Conservation (phyloP, 2,329 filamentous ascomycete genomes). For the Aspergillus sp. region DNA sequence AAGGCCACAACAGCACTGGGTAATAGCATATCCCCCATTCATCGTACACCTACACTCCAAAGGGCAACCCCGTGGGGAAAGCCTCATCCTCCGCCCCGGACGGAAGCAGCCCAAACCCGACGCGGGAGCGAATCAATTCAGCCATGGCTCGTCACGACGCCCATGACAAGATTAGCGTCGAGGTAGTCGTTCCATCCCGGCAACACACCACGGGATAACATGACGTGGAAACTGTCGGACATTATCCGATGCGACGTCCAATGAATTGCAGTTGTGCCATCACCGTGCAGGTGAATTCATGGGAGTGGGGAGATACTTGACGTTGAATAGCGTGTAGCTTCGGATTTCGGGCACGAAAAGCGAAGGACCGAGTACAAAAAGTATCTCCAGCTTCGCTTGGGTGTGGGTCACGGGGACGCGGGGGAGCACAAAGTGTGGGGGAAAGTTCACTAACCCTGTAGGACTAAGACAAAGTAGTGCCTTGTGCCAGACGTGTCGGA, state of each 20-base stretch:
- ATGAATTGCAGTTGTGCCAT: slow-evolving; percentile 13
- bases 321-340: slow-evolving; percentile 15
- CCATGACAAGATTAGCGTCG: neutral
- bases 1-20: neutral
- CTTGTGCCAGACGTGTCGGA: slow-evolving; percentile 22
- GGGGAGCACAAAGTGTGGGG: neutral
- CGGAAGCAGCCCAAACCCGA: slow-evolving; percentile 17
- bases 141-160: neutral
- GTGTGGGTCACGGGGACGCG: neutral
- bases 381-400: neutral
- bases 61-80: slow-evolving; percentile 30
- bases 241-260: slow-evolving; percentile 23
- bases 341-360: slow-evolving; percentile 26
- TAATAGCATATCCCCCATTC: neutral
- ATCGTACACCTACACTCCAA: neutral
- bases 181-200: neutral
- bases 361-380: slow-evolving; percentile 5
- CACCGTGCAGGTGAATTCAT: neutral
- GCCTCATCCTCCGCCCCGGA: slow-evolving; percentile 22
- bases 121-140: slow-evolving; percentile 1
- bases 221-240: slow-evolving; percentile 15
- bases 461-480: too few relatives aligned
- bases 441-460: neutral
- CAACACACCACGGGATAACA: neutral
- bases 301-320: slow-evolving; percentile 4